These are phyloP conservation scores for Saxophila tyrrhenica DNA, from an alignment of 495 filamentous ascomycete species.

Conservation along the genomic window DNA sequence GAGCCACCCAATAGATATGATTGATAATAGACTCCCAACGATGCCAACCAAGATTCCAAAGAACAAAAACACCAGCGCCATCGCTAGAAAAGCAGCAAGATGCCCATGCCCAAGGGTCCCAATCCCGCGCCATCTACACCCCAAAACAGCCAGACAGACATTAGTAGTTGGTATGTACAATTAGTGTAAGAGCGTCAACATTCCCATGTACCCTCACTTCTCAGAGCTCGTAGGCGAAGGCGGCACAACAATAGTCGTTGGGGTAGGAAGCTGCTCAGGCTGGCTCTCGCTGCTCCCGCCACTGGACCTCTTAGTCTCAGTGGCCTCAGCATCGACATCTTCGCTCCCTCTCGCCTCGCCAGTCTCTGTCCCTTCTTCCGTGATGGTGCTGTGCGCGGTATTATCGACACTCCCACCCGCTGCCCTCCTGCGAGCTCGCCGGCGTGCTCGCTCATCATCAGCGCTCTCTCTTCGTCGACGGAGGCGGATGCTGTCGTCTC, in stretches of 20 bases:
- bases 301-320: background rate
- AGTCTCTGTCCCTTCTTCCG: too few relatives aligned
- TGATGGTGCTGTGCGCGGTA: constrained; percentile 1
- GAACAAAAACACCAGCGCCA: background rate
- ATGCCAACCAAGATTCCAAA: background rate
- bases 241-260: constrained; percentile 11
- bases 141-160: background rate
- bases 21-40: too few relatives aligned
- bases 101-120: background rate
- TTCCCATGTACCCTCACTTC: background rate
- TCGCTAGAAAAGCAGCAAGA: background rate
- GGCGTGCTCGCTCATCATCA: background rate
- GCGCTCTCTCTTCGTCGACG: constrained; percentile 26
- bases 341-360: background rate
- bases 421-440: constrained; percentile 9
- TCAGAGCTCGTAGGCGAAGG: constrained; percentile 10
- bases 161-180: background rate
- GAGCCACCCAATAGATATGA: too few relatives aligned
- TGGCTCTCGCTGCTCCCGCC: background rate
- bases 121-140: background rate
- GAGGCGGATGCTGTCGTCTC: constrained; percentile 26
- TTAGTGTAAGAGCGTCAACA: background rate
- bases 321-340: background rate
- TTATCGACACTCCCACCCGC: constrained; percentile 8
- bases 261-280: constrained; percentile 1